A percentile compares a stretch with the other conserved stretches of the same genome.
Evolutionary conservation across 305 asterid genomes (phyloP).

Genomic region (Nicotiana rustica): DNA sequence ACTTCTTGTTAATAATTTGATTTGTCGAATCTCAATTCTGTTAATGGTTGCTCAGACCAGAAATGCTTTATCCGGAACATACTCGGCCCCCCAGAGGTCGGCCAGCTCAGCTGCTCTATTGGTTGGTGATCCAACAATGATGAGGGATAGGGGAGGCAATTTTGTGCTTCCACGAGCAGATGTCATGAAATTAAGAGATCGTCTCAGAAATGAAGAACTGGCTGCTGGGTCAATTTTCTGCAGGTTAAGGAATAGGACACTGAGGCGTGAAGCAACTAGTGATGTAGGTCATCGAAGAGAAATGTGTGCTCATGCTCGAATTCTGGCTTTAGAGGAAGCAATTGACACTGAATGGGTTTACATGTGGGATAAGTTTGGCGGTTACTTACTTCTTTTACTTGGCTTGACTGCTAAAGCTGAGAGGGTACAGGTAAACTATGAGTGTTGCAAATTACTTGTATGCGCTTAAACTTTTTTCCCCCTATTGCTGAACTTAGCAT

Average conservation of each 20-base stretch:
- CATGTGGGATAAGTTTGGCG: slow-evolving; percentile 99
- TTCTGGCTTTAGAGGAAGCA: slow-evolving; percentile 97
- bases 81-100: slow-evolving; percentile 99
- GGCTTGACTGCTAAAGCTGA: slow-evolving; percentile 99
- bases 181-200: slow-evolving; percentile 98
- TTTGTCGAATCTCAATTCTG: slow-evolving; percentile 21
- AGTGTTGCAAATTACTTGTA: not conserved
- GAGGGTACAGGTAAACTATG: slow-evolving; percentile 84
- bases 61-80: slow-evolving; percentile 97
- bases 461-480: slow-evolving; percentile 20
- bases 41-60: slow-evolving; percentile 70
- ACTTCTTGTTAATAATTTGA: slow-evolving; percentile 8
- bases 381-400: slow-evolving; percentile 96
- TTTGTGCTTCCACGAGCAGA: slow-evolving; percentile 99
- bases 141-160: slow-evolving; percentile 96
- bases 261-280: slow-evolving; percentile 73
- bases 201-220: slow-evolving; percentile 93
- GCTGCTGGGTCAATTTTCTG: slow-evolving; percentile 87
- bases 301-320: slow-evolving; percentile 99
- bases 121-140: slow-evolving; percentile 95
- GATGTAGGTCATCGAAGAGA: slow-evolving; percentile 95
- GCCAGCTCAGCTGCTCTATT: slow-evolving; percentile 99
- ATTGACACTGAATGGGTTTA: slow-evolving; percentile 99
- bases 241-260: slow-evolving; percentile 66
- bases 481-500: slow-evolving; percentile 34